These are phyloP conservation scores for Ophiostoma novo-ulmi DNA, from an alignment of 2,329 filamentous ascomycete species.

Conservation along the genomic window DNA sequence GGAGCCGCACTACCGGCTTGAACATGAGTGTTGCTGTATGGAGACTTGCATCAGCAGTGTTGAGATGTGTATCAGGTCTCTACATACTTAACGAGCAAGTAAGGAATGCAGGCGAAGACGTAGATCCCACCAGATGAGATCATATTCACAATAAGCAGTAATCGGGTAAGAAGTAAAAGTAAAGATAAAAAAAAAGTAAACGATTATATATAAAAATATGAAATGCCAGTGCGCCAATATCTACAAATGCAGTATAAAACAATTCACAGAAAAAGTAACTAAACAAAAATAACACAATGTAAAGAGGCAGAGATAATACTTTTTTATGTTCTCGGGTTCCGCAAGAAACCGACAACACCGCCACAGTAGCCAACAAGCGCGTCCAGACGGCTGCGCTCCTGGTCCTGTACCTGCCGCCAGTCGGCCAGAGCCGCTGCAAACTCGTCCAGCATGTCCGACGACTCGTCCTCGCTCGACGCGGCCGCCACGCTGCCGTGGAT, in stretches of 20 bases:
- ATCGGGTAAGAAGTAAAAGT: too few species aligned
- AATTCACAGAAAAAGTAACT: not conserved
- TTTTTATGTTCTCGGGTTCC: constrained; percentile 51
- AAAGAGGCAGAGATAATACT: not conserved
- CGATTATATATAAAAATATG: not conserved
- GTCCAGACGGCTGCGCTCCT: constrained; percentile 65
- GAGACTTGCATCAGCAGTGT: too few species aligned
- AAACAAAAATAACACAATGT: not conserved
- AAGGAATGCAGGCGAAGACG: not conserved
- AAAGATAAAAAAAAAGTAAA: not conserved
- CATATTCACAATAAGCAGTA: too few species aligned
- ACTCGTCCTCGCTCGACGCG: constrained; percentile 27
- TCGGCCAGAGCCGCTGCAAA: constrained; percentile 47
- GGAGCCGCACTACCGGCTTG: not conserved
- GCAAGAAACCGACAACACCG: constrained; percentile 77
- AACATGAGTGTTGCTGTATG: too few species aligned
- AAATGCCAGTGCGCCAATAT: constrained; percentile 6
- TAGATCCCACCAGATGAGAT: too few species aligned
- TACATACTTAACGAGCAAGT: not conserved
- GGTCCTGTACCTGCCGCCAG: constrained; percentile 69
- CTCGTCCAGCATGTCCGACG: not conserved
- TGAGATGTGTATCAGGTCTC: not conserved
- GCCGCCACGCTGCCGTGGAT: constrained; percentile 51
- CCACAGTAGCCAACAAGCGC: constrained; percentile 80
- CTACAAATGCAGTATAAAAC: constrained; percentile 5